A percentile compares a stretch with the other conserved stretches of the same genome.
Evolutionary conservation across 345 rosid species (phyloP).

Genomic region (Balakata baccata): DNA sequence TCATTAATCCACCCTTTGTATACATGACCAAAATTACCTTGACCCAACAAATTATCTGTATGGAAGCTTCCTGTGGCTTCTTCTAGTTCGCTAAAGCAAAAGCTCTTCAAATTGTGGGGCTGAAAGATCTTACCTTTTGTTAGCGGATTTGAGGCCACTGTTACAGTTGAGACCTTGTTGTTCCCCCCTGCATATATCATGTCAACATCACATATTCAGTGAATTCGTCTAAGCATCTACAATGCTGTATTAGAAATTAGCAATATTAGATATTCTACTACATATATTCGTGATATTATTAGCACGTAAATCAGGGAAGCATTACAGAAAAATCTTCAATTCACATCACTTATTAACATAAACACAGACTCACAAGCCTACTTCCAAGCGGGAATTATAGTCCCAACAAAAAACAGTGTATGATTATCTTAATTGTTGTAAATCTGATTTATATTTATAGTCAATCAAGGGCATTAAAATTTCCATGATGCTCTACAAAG

Average conservation of each 20-base stretch:
- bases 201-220: slow-evolving; percentile 3
- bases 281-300: no score
- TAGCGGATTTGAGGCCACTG: slow-evolving; percentile 10
- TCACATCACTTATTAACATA: no score
- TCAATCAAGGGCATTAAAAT: no score
- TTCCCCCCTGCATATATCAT: slow-evolving; percentile 25
- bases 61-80: slow-evolving; percentile 19
- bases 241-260: background rate
- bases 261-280: background rate
- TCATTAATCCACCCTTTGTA: slow-evolving; percentile 29
- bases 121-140: slow-evolving; percentile 25
- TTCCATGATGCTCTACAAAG: no score
- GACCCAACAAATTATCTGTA: slow-evolving; percentile 12
- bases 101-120: slow-evolving; percentile 15
- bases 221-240: background rate
- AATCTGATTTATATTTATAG: no score
- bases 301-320: no score
- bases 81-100: slow-evolving; percentile 18
- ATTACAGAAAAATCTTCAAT: no score
- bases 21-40: slow-evolving; percentile 23
- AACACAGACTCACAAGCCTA: no score
- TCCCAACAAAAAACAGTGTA: no score
- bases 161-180: slow-evolving; percentile 17
- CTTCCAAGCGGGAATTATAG: no score
- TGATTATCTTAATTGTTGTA: no score